Evolutionary conservation across 2,329 filamentous ascomycete species (phyloP), one percentile per base, ranked within the genome.

Genomic region (Sporothrix sp.): DNA sequence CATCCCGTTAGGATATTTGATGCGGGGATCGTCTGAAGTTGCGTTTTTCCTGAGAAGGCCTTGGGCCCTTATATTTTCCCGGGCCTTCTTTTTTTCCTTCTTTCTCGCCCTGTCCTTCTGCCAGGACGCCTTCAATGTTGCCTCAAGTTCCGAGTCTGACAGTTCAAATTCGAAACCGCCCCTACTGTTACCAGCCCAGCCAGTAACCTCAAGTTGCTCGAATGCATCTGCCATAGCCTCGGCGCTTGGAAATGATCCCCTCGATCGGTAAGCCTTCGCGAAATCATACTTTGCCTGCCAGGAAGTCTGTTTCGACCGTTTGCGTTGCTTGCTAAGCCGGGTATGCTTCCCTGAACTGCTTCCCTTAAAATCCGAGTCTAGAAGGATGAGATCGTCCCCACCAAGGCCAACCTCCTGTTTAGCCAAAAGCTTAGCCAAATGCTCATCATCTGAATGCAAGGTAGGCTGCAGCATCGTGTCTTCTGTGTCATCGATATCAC

Each of bases 121-220:
- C 76, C 79, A 87, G 2, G 78, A 70, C 13, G 64, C 67, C 51
- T 78, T 70, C 45, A 90, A 66, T 2, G 73, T 70, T 33, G 72
- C 68, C 57, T 84, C 79, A 1, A 87, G 63, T 48, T 90, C 85
- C 1, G 78, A 79, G 58, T 90, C 85, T 0, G 76, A 78, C 8
- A 84, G 64, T 20, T 78, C 70, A 3, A 56, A 4, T 2, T 51
- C 28, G 3, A 50, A 27, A 0, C 27, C 20, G n/a, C 28, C 39
- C 7, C 21, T 82, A 81, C 23, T 82, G 75, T 16, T 21, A 14
- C n/a, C n/a, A n/a, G 85, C 77, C 67, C 85, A 87, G 60, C 95
- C 87, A 83, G 93, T 91, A 39, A 94, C 71, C 61, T 95, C 88
- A 56, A 95, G 83, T 8, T 81, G 85, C 54, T 84, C 80, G 54